Evolutionary conservation across 495 filamentous ascomycete species (phyloP).

Genomic region (Talaromyces nanjingensis): DNA sequence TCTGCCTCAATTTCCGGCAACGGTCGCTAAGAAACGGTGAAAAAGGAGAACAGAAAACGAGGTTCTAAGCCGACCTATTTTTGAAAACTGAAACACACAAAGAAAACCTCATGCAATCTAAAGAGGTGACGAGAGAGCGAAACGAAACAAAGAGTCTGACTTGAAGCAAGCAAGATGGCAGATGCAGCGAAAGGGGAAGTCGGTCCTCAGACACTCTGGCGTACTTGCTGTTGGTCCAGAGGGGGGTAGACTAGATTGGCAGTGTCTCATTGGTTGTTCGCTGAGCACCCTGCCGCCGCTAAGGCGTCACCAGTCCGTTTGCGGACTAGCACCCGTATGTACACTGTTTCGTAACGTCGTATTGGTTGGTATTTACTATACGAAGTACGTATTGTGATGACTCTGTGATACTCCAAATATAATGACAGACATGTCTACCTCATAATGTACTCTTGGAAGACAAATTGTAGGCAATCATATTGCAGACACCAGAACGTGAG

Average conservation of each 20-base stretch:
- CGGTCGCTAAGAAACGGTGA: background rate
- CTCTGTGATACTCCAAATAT: background rate
- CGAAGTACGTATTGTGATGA: background rate
- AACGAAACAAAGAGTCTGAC: background rate
- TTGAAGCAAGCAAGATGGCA: background rate
- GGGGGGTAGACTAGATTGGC: background rate
- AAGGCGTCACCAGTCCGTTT: constrained; percentile 2
- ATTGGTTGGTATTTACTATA: background rate
- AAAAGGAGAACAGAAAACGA: background rate
- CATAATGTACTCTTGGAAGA: no score
- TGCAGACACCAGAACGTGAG: background rate
- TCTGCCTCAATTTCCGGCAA: background rate
- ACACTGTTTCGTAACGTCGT: background rate
- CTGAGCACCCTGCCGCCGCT: background rate
- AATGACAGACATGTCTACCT: no score
- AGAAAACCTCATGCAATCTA: background rate
- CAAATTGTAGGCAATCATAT: no score
- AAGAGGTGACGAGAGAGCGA: background rate
- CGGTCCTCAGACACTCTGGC: background rate
- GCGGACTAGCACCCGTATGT: background rate
- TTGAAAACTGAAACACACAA: background rate
- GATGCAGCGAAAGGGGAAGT: background rate
- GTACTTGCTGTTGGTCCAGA: background rate
- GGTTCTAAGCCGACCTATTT: no score
- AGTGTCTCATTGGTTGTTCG: background rate